A percentile compares a stretch with the other conserved stretches of the same genome.
phyloP scores from a whole-genome alignment of 169 alveolate genomes.

The Eimeria necatrix region DNA sequence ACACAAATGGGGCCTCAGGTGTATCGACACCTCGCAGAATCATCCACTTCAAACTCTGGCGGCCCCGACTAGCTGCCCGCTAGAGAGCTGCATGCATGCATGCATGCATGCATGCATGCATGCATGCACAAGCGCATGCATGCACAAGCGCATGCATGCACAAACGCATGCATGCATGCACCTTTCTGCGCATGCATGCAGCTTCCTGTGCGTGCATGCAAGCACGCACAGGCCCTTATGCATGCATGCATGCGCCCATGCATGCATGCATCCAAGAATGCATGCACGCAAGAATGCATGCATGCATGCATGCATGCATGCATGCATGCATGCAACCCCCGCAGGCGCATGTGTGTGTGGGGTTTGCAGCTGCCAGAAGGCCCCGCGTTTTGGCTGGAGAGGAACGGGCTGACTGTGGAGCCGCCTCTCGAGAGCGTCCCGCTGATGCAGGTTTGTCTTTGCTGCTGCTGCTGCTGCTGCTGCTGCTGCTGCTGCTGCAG shows the following conservation, averaged over 20 bases:
- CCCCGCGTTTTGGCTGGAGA: conserved; percentile 3
- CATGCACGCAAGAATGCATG: not conserved
- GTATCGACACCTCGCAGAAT: too few species aligned
- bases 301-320: not conserved
- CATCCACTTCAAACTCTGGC: too few species aligned
- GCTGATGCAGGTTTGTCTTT: not conserved
- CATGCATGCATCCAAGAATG: not conserved
- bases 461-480: conserved; percentile 21
- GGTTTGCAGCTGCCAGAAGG: conserved; percentile 20
- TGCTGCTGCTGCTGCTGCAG: conserved; percentile 48
- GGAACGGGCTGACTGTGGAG: not conserved
- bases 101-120: not conserved
- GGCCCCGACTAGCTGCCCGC: too few species aligned
- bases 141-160: too few species aligned
- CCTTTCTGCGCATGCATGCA: too few species aligned
- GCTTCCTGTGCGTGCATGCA: not conserved
- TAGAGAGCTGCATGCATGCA: too few species aligned
- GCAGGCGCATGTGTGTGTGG: not conserved
- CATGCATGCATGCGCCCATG: not conserved
- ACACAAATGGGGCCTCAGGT: too few species aligned
- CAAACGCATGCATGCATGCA: not conserved
- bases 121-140: not conserved
- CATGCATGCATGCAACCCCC: not conserved
- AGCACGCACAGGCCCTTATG: not conserved
- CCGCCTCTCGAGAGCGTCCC: not conserved